Evolutionary conservation across 495 filamentous ascomycete species (phyloP).

Genomic region (Penicillium verhagenii): DNA sequence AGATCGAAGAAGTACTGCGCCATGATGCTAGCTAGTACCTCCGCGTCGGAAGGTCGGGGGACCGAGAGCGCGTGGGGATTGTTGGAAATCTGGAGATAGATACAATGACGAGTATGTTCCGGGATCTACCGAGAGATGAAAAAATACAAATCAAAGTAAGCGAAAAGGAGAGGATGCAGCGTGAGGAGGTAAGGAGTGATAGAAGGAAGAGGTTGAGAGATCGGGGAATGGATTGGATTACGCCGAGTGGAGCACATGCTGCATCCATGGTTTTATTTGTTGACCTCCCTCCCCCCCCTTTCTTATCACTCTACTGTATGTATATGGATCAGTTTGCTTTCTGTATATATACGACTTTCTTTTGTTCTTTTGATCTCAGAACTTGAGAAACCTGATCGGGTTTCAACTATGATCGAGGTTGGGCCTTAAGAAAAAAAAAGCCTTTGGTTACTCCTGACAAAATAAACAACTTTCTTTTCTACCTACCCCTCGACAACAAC

Average conservation of each 20-base stretch:
- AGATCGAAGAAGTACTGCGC: slow-evolving; percentile 84
- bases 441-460: background rate
- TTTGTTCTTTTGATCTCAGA: background rate
- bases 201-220: background rate
- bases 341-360: slow-evolving; percentile 9
- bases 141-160: background rate
- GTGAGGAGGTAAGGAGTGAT: background rate
- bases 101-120: background rate
- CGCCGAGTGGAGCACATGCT: slow-evolving; percentile 14
- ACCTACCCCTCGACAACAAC: slow-evolving; percentile 6
- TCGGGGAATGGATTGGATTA: slow-evolving; percentile 15
- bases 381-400: background rate
- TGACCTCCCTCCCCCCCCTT: slow-evolving; percentile 23
- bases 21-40: slow-evolving; percentile 53
- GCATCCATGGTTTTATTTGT: slow-evolving; percentile 24
- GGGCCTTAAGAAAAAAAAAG: no score
- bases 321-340: slow-evolving; percentile 1
- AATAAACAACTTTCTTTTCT: slow-evolving; percentile 2
- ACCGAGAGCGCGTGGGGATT: background rate
- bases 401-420: slow-evolving; percentile 17
- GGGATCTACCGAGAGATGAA: background rate
- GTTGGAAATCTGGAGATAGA: background rate
- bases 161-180: background rate
- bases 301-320: slow-evolving; percentile 3
- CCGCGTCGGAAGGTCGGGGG: background rate